Percentiles rank a stretch among this genome's conserved stretches.
Evolutionary conservation across 768 basidiomycete genomes (phyloP).

Genomic region (Xanthoconium purpureum): DNA sequence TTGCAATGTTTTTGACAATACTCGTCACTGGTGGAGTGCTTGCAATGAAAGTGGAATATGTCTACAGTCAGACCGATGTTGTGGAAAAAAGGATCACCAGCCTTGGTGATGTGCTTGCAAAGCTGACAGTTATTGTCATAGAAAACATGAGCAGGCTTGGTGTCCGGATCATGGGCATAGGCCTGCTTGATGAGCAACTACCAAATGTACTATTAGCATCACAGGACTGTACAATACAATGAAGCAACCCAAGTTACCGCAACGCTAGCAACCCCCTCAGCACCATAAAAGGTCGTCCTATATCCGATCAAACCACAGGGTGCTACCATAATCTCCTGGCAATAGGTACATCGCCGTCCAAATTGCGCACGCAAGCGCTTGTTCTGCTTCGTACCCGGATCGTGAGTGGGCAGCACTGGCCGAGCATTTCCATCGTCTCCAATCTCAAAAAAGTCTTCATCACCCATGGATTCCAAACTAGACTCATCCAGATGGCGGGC

Average conservation of each 20-base stretch:
- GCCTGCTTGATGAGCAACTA: too few relatives aligned
- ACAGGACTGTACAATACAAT: too few relatives aligned
- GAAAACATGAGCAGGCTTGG: background rate
- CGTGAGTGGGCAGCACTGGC: too few relatives aligned
- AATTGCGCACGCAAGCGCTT: background rate
- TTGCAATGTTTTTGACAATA: background rate
- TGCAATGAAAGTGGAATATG: background rate
- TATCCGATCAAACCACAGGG: background rate
- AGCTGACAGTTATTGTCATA: background rate
- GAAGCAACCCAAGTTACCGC: background rate
- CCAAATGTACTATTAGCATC: too few relatives aligned
- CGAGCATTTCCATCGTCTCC: too few relatives aligned
- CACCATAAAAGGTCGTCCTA: background rate
- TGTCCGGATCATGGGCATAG: too few relatives aligned
- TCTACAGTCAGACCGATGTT: background rate
- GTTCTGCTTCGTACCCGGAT: too few relatives aligned
- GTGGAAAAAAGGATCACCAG: background rate
- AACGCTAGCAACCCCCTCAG: constrained; percentile 1
- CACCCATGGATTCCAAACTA: too few relatives aligned
- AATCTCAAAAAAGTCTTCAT: too few relatives aligned
- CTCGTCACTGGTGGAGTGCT: background rate
- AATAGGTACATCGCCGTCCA: background rate
- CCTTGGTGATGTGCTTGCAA: background rate
- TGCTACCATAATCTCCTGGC: background rate
- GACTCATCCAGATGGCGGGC: background rate